A percentile compares a stretch with the other conserved stretches of the same genome.
Conservation (phyloP, 129 eudicot species). For the Tagetes erecta region DNA sequence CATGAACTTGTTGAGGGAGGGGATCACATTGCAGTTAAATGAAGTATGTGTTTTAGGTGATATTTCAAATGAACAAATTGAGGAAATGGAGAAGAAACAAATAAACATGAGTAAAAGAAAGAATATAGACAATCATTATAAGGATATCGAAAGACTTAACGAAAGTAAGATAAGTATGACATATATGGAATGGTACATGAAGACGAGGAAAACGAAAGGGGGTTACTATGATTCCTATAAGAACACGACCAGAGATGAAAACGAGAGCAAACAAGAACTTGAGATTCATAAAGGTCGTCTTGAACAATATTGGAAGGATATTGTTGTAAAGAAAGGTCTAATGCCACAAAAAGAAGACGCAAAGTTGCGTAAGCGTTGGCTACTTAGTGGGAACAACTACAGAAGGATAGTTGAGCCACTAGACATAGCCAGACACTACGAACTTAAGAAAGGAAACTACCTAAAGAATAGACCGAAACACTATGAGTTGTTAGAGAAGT, state of each 20-base stretch:
- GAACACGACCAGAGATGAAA: constrained; percentile 14
- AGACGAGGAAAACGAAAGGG: neutral
- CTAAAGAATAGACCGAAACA: constrained; percentile 32
- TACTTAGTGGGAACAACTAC: constrained; percentile 45
- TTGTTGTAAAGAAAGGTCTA: constrained; percentile 29
- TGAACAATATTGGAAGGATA: constrained; percentile 37
- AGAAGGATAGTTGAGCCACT: constrained; percentile 57
- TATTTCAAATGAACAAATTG: constrained; percentile 15
- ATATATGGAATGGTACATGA: constrained; percentile 55
- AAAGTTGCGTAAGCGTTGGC: constrained; percentile 31
- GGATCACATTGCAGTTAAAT: constrained; percentile 38
- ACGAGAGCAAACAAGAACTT: constrained; percentile 7
- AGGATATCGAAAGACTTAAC: constrained; percentile 35
- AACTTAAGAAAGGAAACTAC: constrained; percentile 33
- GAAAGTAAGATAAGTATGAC: constrained; percentile 41
- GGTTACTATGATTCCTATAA: constrained; percentile 43
- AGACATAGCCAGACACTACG: constrained; percentile 48
- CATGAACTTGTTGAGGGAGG: constrained; percentile 28
- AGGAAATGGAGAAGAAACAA: constrained; percentile 10
- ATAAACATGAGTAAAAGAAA: neutral
- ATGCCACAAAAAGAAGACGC: constrained; percentile 48
- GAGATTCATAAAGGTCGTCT: constrained; percentile 23
- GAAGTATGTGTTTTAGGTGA: constrained; percentile 23
- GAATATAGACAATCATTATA: neutral
- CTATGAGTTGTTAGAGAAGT: constrained; percentile 41